Conservation (phyloP, 768 basidiomycete genomes). For the Naganishia vaughanmartiniae region DNA sequence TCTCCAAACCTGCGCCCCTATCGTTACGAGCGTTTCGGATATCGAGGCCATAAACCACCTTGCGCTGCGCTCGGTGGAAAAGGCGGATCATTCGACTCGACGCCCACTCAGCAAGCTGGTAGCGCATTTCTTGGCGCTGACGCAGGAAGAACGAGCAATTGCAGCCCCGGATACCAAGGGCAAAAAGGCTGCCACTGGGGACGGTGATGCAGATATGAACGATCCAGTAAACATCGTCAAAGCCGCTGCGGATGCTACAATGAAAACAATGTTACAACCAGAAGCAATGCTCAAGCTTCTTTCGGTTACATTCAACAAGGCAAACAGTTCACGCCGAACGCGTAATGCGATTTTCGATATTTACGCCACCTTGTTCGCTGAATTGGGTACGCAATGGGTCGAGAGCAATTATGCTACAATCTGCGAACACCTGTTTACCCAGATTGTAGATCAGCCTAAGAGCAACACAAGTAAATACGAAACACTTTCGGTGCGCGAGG, state of each 20-base stretch:
- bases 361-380: slow-evolving; percentile 72
- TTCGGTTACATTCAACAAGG: slow-evolving; percentile 76
- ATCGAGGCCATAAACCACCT: slow-evolving; percentile 70
- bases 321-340: slow-evolving; percentile 64
- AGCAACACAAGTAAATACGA: slow-evolving; percentile 65
- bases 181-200: slow-evolving; percentile 60
- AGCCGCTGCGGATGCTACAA: slow-evolving; percentile 58
- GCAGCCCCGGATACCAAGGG: slow-evolving; percentile 52
- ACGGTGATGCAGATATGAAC: slow-evolving; percentile 56
- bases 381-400: slow-evolving; percentile 72
- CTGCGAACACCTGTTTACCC: slow-evolving; percentile 71
- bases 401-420: slow-evolving; percentile 80
- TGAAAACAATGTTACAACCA: slow-evolving; percentile 68
- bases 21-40: slow-evolving; percentile 64
- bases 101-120: slow-evolving; percentile 73
- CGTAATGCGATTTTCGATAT: slow-evolving; percentile 85
- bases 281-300: slow-evolving; percentile 79
- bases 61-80: slow-evolving; percentile 73
- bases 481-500: slow-evolving; percentile 64
- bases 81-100: slow-evolving; percentile 77
- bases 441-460: slow-evolving; percentile 66
- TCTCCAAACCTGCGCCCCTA: slow-evolving; percentile 61
- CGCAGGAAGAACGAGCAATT: slow-evolving; percentile 62
- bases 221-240: slow-evolving; percentile 58
- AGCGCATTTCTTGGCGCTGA: slow-evolving; percentile 77